Conservation (phyloP, 164 flowering plant species). For the Santalum album region DNA sequence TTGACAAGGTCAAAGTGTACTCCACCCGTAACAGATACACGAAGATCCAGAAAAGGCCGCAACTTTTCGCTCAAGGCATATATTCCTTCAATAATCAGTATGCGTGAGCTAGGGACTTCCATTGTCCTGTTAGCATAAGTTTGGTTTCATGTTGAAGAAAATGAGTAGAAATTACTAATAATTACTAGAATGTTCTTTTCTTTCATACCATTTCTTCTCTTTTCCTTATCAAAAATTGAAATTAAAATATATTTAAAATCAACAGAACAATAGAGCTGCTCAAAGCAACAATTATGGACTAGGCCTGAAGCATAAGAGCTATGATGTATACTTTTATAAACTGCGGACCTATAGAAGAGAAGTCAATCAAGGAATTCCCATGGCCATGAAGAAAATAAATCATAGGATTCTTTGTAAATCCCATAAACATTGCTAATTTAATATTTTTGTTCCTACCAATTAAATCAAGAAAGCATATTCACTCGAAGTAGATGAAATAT, state of each 20-base stretch:
- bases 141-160: background rate
- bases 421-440: background rate
- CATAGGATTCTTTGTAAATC: background rate
- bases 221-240: background rate
- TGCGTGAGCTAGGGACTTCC: constrained; percentile 82
- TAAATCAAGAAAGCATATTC: no score
- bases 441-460: background rate
- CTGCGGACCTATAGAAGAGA: no score
- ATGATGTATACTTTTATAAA: no score
- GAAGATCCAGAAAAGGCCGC: constrained; percentile 73
- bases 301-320: no score
- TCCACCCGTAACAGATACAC: constrained; percentile 94
- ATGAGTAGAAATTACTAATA: background rate
- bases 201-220: background rate
- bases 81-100: constrained; percentile 91
- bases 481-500: no score
- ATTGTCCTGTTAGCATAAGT: constrained; percentile 46
- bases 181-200: background rate
- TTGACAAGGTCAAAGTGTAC: constrained; percentile 97
- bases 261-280: no score
- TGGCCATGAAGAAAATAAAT: no score
- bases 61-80: constrained; percentile 89
- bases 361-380: no score
- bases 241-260: no score
- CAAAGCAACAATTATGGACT: background rate